Conservation (phyloP, 208 protist species). For the Crithidia fasciculata region DNA sequence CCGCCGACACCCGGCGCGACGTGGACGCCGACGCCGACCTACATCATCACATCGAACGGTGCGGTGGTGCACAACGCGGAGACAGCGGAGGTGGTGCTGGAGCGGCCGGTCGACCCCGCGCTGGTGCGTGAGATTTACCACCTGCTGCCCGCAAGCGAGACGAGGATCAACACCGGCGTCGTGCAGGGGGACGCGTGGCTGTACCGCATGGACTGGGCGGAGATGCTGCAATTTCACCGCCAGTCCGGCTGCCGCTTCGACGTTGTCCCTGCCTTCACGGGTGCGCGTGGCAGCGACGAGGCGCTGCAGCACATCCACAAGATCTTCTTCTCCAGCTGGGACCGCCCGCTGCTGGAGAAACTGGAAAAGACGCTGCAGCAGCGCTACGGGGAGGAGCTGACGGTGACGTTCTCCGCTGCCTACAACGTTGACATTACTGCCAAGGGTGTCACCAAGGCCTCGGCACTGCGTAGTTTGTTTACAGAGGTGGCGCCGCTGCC, state of each 20-base stretch:
- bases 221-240: slow-evolving; percentile 56
- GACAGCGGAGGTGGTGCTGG: slow-evolving; percentile 38
- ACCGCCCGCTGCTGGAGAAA: slow-evolving; percentile 35
- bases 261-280: slow-evolving; percentile 34
- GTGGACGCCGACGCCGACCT: slow-evolving; percentile 14
- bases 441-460: slow-evolving; percentile 38
- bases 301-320: slow-evolving; percentile 44
- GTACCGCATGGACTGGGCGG: slow-evolving; percentile 45
- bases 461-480: slow-evolving; percentile 32
- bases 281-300: neutral
- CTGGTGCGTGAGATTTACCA: slow-evolving; percentile 39
- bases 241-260: slow-evolving; percentile 55
- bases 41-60: slow-evolving; percentile 65
- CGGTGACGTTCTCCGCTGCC: slow-evolving; percentile 42
- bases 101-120: slow-evolving; percentile 30
- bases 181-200: slow-evolving; percentile 40
- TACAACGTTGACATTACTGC: slow-evolving; percentile 37
- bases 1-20: slow-evolving; percentile 24
- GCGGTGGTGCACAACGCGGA: slow-evolving; percentile 53
- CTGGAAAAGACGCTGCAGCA: slow-evolving; percentile 38
- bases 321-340: slow-evolving; percentile 63
- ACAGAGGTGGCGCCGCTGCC: slow-evolving; percentile 32
- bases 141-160: slow-evolving; percentile 40
- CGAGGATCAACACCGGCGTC: slow-evolving; percentile 57
- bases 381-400: slow-evolving; percentile 35